Percentiles rank a stretch among this genome's conserved stretches.
Conservation (phyloP, 495 filamentous ascomycete genomes). For the Aspergillus asperescens region DNA sequence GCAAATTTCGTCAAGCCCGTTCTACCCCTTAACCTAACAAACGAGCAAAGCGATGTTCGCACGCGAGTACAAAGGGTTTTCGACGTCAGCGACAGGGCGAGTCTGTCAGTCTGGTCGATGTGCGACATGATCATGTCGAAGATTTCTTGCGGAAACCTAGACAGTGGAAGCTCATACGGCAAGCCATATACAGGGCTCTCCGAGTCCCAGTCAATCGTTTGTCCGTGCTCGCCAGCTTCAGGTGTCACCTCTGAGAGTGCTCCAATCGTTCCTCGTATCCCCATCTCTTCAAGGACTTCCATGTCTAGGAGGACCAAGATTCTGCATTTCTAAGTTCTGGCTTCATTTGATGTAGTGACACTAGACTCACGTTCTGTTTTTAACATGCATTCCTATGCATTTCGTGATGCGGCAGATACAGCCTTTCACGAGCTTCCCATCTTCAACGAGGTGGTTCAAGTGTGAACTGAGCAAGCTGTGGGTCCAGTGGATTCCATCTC, state of each 20-base stretch:
- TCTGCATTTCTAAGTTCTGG: no score
- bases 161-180: neutral
- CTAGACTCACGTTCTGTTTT: neutral
- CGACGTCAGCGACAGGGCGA: neutral
- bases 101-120: neutral
- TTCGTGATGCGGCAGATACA: neutral
- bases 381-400: neutral
- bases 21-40: neutral
- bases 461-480: neutral
- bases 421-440: neutral
- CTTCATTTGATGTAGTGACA: no score
- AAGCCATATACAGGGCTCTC: no score
- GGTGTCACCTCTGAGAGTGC: no score
- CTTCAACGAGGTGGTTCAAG: neutral
- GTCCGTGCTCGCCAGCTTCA: no score
- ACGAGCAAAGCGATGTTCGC: neutral
- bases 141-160: neutral
- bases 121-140: neutral
- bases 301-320: no score
- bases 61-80: neutral
- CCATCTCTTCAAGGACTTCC: no score
- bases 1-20: neutral
- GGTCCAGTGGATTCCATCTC: neutral
- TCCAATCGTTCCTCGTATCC: no score
- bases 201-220: no score